These are phyloP conservation scores for Penicillium occitanis DNA, from an alignment of 2,329 filamentous ascomycete genomes.

Conservation along the genomic window DNA sequence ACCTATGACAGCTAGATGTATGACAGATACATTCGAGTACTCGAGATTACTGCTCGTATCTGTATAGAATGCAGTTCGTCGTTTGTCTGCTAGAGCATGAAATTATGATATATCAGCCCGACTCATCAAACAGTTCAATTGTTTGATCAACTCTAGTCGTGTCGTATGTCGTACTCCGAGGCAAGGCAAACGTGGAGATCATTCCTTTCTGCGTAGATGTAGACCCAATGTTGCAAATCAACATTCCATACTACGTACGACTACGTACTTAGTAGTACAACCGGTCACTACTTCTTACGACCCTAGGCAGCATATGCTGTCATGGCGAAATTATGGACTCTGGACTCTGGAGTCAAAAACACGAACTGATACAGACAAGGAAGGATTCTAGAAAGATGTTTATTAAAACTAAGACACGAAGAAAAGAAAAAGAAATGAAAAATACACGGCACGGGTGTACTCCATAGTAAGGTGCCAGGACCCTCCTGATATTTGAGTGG, in stretches of 20 bases:
- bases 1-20: not conserved
- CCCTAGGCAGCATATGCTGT: not conserved
- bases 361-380: slow-evolving; percentile 15
- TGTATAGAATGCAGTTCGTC: not conserved
- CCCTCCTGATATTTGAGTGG: not conserved
- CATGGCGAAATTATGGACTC: not conserved
- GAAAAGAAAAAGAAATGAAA: slow-evolving; percentile 3
- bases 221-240: not conserved
- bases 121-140: not conserved
- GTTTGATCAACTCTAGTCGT: not conserved
- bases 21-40: not conserved
- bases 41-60: not conserved
- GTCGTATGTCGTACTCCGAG: not conserved
- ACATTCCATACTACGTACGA: not conserved
- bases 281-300: not conserved
- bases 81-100: not conserved
- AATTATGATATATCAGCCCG: not conserved
- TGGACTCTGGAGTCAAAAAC: not conserved
- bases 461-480: not conserved
- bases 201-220: not conserved
- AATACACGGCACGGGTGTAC: not conserved
- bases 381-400: slow-evolving; percentile 24
- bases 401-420: not conserved
- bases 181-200: not conserved
- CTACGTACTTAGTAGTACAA: not conserved